Evolutionary conservation across 208 protist species (phyloP).

Genomic region (Acanthamoeba lenticulata): DNA sequence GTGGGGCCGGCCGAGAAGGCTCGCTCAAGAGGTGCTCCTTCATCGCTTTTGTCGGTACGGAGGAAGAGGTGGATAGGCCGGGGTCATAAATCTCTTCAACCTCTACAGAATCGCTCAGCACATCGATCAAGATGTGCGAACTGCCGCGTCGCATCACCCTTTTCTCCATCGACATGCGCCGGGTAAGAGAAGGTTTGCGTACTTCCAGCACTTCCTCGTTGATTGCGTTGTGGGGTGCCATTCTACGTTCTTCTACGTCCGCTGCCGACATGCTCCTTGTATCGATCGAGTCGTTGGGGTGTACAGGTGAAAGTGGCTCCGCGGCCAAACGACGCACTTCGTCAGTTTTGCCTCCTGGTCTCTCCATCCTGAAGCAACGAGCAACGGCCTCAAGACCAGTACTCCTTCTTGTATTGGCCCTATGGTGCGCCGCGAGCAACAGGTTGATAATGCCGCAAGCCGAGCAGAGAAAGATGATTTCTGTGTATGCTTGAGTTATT

Average conservation of each 20-base stretch:
- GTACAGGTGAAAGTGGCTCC: too few species aligned
- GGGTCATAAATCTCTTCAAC: not conserved
- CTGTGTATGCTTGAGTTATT: too few species aligned
- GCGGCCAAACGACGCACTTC: too few species aligned
- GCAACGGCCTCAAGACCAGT: too few species aligned
- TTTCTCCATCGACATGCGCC: not conserved
- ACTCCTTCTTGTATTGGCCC: too few species aligned
- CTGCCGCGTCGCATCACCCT: not conserved
- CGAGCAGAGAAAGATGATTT: too few species aligned
- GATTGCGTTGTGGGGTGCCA: not conserved
- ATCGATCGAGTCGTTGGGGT: too few species aligned
- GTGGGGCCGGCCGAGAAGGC: not conserved
- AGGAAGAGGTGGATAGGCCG: not conserved
- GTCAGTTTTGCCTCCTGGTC: too few species aligned
- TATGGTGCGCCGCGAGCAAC: too few species aligned
- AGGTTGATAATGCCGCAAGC: too few species aligned
- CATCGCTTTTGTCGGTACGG: not conserved
- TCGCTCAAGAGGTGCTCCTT: not conserved
- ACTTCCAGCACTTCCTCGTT: not conserved
- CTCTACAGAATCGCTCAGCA: not conserved
- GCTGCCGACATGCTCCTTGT: not conserved
- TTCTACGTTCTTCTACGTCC: not conserved
- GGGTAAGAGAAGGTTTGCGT: not conserved
- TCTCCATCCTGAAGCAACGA: too few species aligned
- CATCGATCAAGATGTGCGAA: constrained; percentile 20